Evolutionary conservation across 441 rosid species (phyloP).

Genomic region (Gossypium davidsonii): DNA sequence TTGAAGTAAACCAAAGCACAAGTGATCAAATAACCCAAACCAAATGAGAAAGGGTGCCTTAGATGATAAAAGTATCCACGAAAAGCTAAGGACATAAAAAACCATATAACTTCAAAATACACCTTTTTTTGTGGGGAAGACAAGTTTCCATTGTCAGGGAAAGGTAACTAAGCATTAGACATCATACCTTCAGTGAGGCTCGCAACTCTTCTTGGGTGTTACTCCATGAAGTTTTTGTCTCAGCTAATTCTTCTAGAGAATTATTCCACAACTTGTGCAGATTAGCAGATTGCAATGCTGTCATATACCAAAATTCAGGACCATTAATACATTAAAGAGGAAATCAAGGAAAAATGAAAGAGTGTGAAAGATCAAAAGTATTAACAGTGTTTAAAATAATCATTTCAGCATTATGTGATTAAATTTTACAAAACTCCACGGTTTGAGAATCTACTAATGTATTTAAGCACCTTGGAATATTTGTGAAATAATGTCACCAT

Average conservation of each 20-base stretch:
- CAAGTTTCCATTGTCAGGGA: neutral
- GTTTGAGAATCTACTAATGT: neutral
- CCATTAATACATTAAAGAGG: neutral
- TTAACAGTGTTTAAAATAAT: neutral
- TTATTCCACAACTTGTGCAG: slow-evolving; percentile 29
- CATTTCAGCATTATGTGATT: neutral
- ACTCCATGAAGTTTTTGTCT: slow-evolving; percentile 29
- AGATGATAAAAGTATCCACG: neutral
- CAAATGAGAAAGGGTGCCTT: neutral
- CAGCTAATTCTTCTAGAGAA: slow-evolving; percentile 41
- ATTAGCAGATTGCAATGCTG: slow-evolving; percentile 23
- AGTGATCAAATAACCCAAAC: neutral
- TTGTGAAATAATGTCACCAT: neutral
- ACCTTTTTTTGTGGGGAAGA: neutral
- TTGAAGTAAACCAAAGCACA: neutral
- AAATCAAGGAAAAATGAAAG: neutral
- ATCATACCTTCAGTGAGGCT: slow-evolving; percentile 54
- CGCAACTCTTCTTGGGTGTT: slow-evolving; percentile 45
- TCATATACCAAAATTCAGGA: slow-evolving; percentile 28
- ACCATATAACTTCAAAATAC: neutral
- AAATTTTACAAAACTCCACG: neutral
- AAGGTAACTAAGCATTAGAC: neutral
- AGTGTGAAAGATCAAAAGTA: neutral
- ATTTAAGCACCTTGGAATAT: neutral
- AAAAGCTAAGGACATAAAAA: slow-evolving; percentile 2